These are phyloP conservation scores for Globisporangium barbulae DNA, from an alignment of 352 stramenopile genomes.

Conservation along the genomic window DNA sequence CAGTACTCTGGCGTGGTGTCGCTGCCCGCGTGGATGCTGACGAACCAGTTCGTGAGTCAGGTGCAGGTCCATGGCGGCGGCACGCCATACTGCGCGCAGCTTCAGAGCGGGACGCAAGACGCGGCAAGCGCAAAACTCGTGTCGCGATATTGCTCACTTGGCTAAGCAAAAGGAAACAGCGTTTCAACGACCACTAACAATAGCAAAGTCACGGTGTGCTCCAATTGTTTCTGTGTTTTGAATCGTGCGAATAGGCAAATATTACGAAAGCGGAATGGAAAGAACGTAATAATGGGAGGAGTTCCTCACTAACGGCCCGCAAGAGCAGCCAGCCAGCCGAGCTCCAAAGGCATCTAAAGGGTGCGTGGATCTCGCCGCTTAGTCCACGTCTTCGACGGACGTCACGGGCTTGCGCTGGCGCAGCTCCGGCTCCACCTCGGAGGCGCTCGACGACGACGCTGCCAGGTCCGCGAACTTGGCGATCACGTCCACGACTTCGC, in stretches of 20 bases:
- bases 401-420: slow-evolving; percentile 56
- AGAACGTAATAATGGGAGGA: slow-evolving; percentile 4
- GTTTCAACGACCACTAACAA: too few species aligned
- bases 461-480: slow-evolving; percentile 31
- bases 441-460: slow-evolving; percentile 6
- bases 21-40: slow-evolving; percentile 11
- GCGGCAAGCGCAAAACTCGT: background rate
- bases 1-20: background rate
- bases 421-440: slow-evolving; percentile 28
- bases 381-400: slow-evolving; percentile 77
- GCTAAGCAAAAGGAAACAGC: background rate
- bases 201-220: background rate
- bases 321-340: background rate
- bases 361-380: slow-evolving; percentile 11
- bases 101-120: slow-evolving; percentile 1
- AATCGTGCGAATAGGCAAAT: slow-evolving; percentile 4
- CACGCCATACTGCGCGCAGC: background rate
- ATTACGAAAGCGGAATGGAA: background rate
- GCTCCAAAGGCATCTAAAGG: slow-evolving; percentile 13
- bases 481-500: slow-evolving; percentile 63
- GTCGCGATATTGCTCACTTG: background rate
- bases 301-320: background rate
- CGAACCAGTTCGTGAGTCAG: background rate
- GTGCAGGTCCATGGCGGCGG: background rate
- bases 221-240: background rate